Evolutionary conservation across 129 eudicot genomes (phyloP).

Genomic region (Centella asiatica): DNA sequence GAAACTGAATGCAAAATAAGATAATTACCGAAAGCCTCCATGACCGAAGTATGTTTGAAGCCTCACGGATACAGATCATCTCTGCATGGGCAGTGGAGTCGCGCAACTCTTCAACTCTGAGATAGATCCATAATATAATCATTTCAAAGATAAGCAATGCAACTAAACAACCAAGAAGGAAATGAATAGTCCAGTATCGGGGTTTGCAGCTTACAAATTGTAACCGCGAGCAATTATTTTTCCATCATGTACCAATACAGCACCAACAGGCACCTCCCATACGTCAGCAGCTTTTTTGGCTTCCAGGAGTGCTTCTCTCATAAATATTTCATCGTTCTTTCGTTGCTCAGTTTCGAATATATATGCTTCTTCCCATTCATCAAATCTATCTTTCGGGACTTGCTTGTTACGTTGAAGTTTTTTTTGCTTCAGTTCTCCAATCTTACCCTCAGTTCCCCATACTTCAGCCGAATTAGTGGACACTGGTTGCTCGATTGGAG

Average conservation of each 20-base stretch:
- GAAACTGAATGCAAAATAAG: not conserved
- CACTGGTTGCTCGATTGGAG: slow-evolving; percentile 20
- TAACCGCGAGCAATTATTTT: slow-evolving; percentile 85
- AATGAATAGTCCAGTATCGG: not conserved
- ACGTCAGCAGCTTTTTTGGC: slow-evolving; percentile 88
- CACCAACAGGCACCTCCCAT: slow-evolving; percentile 99
- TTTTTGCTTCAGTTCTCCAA: slow-evolving; percentile 31
- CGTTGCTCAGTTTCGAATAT: slow-evolving; percentile 61
- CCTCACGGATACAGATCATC: slow-evolving; percentile 88
- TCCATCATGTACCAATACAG: slow-evolving; percentile 84
- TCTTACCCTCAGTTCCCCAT: slow-evolving; percentile 16
- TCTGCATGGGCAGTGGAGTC: slow-evolving; percentile 99
- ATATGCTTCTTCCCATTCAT: slow-evolving; percentile 94
- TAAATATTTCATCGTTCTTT: slow-evolving; percentile 65
- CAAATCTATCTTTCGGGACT: slow-evolving; percentile 56
- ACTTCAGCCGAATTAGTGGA: slow-evolving; percentile 9
- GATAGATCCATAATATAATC: slow-evolving; percentile 11
- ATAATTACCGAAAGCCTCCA: slow-evolving; percentile 87
- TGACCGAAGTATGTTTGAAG: slow-evolving; percentile 65
- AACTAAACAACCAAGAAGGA: slow-evolving; percentile 7
- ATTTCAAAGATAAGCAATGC: not conserved
- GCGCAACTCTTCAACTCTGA: slow-evolving; percentile 87
- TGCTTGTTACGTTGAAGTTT: slow-evolving; percentile 60
- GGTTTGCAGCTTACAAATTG: slow-evolving; percentile 84
- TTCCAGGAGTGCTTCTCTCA: slow-evolving; percentile 87